These are phyloP conservation scores for Puccinia coronata DNA, from an alignment of 1,284 basidiomycete genomes.

Conservation along the genomic window DNA sequence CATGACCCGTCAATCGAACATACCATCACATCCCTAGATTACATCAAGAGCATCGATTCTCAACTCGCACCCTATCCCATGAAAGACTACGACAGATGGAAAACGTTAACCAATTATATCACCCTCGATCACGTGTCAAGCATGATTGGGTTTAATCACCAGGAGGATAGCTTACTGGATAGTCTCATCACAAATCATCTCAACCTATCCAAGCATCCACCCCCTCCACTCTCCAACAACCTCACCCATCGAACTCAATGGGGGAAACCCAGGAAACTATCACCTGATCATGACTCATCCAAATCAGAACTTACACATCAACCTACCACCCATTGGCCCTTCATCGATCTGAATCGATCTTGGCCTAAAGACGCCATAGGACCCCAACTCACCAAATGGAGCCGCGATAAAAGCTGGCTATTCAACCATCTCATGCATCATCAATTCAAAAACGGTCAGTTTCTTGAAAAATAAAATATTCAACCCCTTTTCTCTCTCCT, in stretches of 20 bases:
- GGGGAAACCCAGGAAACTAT: constrained; percentile 4
- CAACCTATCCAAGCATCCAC: neutral
- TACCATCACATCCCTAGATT: constrained; percentile 28
- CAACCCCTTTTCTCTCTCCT: neutral
- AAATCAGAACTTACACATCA: no score
- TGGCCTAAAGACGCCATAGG: constrained; percentile 55
- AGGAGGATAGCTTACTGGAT: constrained; percentile 29
- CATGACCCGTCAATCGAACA: constrained; percentile 11
- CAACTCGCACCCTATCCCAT: constrained; percentile 35
- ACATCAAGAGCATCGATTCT: constrained; percentile 40
- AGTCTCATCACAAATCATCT: constrained; percentile 34
- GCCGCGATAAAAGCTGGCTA: constrained; percentile 57
- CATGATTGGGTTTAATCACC: constrained; percentile 21
- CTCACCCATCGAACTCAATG: neutral
- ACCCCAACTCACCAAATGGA: constrained; percentile 54
- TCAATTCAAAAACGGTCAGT: constrained; percentile 40
- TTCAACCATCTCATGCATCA: constrained; percentile 52
- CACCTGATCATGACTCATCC: no score
- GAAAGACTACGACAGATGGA: constrained; percentile 31
- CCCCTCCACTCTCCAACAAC: neutral
- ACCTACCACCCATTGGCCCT: constrained; percentile 52
- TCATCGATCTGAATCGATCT: constrained; percentile 54
- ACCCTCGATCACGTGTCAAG: neutral
- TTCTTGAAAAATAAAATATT: no score
- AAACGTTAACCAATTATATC: constrained; percentile 25